These are phyloP conservation scores for Zygosaccharomyces sapae DNA, from an alignment of 1,139 yeast species.

Conservation along the genomic window DNA sequence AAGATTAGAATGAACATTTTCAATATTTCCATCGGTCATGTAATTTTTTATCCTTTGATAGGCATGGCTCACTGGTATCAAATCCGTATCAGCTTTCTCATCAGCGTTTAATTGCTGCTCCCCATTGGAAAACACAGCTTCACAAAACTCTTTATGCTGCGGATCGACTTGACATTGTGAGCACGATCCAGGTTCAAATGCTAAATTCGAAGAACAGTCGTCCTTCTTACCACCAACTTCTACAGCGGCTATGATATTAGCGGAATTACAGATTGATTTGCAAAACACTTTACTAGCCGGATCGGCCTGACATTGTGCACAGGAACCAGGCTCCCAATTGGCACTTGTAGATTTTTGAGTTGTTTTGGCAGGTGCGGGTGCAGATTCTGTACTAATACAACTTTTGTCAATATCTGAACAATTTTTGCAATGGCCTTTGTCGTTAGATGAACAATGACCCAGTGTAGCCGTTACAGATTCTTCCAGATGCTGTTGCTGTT, in stretches of 20 bases:
- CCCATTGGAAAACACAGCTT: constrained; percentile 10
- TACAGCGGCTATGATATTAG: background rate
- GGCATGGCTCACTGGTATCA: constrained; percentile 18
- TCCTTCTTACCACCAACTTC: background rate
- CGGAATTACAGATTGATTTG: constrained; percentile 9
- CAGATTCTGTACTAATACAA: constrained; percentile 9
- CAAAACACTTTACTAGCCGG: constrained; percentile 14
- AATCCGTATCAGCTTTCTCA: constrained; percentile 4
- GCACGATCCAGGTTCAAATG: constrained; percentile 71
- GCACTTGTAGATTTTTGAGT: constrained; percentile 31
- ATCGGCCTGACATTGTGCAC: constrained; percentile 55
- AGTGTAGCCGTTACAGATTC: constrained; percentile 6
- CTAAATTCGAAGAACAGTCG: constrained; percentile 5
- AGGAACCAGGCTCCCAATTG: constrained; percentile 85
- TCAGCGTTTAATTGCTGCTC: constrained; percentile 1
- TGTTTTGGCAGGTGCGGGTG: background rate
- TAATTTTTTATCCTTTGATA: constrained; percentile 19
- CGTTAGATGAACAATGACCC: constrained; percentile 1
- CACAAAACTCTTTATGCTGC: constrained; percentile 15
- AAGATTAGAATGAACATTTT: background rate
- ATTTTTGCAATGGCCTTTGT: constrained; percentile 13
- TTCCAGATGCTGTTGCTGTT: constrained; percentile 15
- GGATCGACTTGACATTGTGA: constrained; percentile 50
- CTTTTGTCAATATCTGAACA: constrained; percentile 23
- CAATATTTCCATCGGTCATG: constrained; percentile 9